phyloP scores from a whole-genome alignment of 257 asterid genomes.

The Lantana camara region DNA sequence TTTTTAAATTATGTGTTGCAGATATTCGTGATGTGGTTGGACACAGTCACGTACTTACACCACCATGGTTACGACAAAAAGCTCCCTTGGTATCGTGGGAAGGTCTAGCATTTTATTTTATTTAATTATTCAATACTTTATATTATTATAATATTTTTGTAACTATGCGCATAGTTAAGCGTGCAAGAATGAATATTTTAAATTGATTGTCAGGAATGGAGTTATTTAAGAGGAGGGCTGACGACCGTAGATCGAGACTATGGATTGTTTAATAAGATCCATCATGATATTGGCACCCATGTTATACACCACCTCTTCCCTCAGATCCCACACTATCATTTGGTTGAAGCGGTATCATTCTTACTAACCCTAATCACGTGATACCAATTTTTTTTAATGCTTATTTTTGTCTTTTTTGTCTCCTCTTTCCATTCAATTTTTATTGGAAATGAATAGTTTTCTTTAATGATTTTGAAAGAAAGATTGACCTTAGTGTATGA shows the following conservation, averaged over 20 bases:
- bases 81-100: slow-evolving; percentile 91
- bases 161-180: too few species aligned
- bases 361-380: slow-evolving; percentile 23
- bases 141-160: too few species aligned
- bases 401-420: too few species aligned
- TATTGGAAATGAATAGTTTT: too few species aligned
- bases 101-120: slow-evolving; percentile 41
- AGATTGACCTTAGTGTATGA: too few species aligned
- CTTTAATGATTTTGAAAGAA: too few species aligned
- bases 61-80: slow-evolving; percentile 83
- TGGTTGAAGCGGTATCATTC: slow-evolving; percentile 68
- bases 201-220: slow-evolving; percentile 64
- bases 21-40: slow-evolving; percentile 91
- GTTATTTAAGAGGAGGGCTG: slow-evolving; percentile 84
- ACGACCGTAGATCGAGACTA: slow-evolving; percentile 89
- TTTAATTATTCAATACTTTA: too few species aligned
- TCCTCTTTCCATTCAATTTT: too few species aligned
- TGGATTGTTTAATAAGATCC: slow-evolving; percentile 74
- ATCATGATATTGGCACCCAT: slow-evolving; percentile 92
- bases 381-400: neutral
- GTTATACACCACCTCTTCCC: slow-evolving; percentile 90
- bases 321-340: slow-evolving; percentile 88
- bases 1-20: slow-evolving; percentile 22
- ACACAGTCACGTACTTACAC: slow-evolving; percentile 76
- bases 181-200: too few species aligned